Base-by-base conservation (phyloP, 1,284 basidiomycete genomes). In the Leccinum solheimii region DNA sequence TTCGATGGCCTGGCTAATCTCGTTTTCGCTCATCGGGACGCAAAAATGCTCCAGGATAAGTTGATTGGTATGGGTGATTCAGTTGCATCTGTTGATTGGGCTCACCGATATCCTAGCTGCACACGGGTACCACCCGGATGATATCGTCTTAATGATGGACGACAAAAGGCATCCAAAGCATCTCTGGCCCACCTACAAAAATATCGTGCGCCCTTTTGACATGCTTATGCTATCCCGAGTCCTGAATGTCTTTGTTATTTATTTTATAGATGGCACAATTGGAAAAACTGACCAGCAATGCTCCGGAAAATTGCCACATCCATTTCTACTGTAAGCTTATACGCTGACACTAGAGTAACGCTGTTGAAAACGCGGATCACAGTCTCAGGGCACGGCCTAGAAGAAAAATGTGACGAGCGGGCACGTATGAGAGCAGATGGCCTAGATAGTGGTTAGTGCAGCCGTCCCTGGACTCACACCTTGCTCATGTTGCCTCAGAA, bases 271-370 rank as follows among this genome's bases (percentile, higher is more conserved):
- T 72, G 14, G 49, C 3, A 1, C 69, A 78, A 60, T 71, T 81
- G 11, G 48, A 62, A 1, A 55, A 36, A 16, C 63, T 80, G 3
- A 72, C 74, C 1, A 50, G 61, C 0, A 67, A 66, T 11, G 67
- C 73, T 2, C 56, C 65, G 7, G 63, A 74, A 2, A 69, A 73
- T 0, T 75, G 78, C 43, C 70, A 65, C 16, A 75, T 79, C 32
- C 71, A 77, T 34, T 78, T 81, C 59, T 77, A 76, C 55, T 80
- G 80, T 75, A 58, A 19, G 76, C 59, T 13, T 26, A 4, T 19
- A 19, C 1, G 9, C 21, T 50, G 14, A 13, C 21, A 11, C 5
- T 4, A 11, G n/a, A 51, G 40, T 34, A 16, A 14, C n/a, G 40
- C 34, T 11, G 27, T 57, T 27, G 16, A 43, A 27, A 27, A 54